Conservation (phyloP, 176 grass and related monocot species). For the Aegilops speltoides region DNA sequence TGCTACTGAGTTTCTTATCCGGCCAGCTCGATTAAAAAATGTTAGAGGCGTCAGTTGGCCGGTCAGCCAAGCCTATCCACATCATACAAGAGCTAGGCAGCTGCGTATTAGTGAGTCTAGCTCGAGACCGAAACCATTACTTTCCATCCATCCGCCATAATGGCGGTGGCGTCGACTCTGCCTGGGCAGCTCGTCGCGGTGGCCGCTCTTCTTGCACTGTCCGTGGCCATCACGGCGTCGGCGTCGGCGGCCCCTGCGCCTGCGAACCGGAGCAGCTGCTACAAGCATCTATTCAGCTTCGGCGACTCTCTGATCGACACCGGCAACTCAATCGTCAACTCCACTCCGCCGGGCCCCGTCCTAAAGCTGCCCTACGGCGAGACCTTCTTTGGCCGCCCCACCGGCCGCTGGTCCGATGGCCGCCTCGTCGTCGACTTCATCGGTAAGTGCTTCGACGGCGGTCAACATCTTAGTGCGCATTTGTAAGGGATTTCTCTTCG, state of each 20-base stretch:
- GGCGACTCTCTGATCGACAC: constrained; percentile 71
- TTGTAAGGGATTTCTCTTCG: too few relatives aligned
- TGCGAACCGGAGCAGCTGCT: constrained; percentile 10
- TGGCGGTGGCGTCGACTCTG: neutral
- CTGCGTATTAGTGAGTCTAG: too few relatives aligned
- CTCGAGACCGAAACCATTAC: neutral
- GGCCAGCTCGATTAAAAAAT: too few relatives aligned
- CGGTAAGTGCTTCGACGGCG: neutral
- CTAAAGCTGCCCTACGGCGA: constrained; percentile 57
- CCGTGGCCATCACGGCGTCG: neutral
- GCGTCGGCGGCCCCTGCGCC: neutral
- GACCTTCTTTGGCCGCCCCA: constrained; percentile 77
- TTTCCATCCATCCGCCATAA: neutral
- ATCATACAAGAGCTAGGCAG: too few relatives aligned
- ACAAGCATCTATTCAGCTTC: constrained; percentile 56
- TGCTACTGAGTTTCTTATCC: too few relatives aligned
- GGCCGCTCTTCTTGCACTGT: neutral
- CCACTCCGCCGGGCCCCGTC: constrained; percentile 22
- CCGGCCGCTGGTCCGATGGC: constrained; percentile 72
- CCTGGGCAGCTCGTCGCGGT: neutral
- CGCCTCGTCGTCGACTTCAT: constrained; percentile 67
- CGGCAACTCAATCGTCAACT: constrained; percentile 53
- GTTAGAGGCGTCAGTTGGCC: too few relatives aligned
- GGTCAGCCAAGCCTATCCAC: too few relatives aligned
- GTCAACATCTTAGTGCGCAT: too few relatives aligned